Evolutionary conservation across 1,284 basidiomycete genomes (phyloP).

Genomic region (Puccinia polysora): DNA sequence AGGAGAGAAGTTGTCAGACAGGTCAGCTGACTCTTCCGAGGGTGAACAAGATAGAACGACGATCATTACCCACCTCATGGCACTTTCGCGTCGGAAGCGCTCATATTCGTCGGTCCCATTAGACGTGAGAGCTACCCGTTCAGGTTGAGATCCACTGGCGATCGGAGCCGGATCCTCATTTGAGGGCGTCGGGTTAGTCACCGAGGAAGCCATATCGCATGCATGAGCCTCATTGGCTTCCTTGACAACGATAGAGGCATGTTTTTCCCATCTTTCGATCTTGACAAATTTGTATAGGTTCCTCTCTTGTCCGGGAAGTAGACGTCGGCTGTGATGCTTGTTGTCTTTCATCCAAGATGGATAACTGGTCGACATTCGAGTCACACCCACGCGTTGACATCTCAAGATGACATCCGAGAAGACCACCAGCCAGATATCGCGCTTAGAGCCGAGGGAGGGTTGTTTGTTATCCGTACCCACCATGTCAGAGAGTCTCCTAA

Average conservation of each 20-base stretch:
- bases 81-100: constrained; percentile 34
- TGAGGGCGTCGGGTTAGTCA: neutral
- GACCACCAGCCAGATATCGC: constrained; percentile 85
- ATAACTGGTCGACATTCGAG: constrained; percentile 66
- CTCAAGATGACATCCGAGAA: constrained; percentile 93
- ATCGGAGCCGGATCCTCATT: neutral
- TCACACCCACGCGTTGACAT: constrained; percentile 83
- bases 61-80: constrained; percentile 29
- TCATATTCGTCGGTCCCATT: constrained; percentile 33
- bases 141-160: neutral
- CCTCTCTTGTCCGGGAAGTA: constrained; percentile 35
- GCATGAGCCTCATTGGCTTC: constrained; percentile 24
- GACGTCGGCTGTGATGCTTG: constrained; percentile 17
- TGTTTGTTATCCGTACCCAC: constrained; percentile 45
- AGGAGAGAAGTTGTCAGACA: neutral
- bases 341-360: constrained; percentile 10
- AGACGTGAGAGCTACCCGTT: neutral
- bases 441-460: constrained; percentile 55
- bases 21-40: constrained; percentile 6
- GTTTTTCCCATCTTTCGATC: constrained; percentile 40
- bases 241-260: constrained; percentile 34
- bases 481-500: constrained; percentile 49
- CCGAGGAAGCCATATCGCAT: neutral
- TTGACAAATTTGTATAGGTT: constrained; percentile 43
- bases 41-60: no score